Percentiles rank a stretch among this genome's conserved stretches.
phyloP scores from a whole-genome alignment of 345 rosid species.

The Eucalyptus viminalis region DNA sequence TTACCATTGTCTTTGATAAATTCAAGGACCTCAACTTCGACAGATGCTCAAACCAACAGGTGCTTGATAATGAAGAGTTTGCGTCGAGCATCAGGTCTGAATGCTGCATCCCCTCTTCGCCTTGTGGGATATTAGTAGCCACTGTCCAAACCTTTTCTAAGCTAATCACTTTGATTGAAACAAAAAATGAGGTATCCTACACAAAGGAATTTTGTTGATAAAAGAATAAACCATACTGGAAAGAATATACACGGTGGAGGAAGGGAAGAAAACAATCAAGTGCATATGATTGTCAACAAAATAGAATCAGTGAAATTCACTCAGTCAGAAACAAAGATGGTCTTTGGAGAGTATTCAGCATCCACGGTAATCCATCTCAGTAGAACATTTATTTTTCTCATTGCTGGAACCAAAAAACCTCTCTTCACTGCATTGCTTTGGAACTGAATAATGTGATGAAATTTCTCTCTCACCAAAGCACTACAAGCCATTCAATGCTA shows the following conservation, averaged over 20 bases:
- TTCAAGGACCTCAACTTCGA: slow-evolving; percentile 63
- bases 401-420: not conserved
- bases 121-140: slow-evolving; percentile 27
- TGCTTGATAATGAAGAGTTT: slow-evolving; percentile 64
- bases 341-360: not conserved
- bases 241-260: not conserved
- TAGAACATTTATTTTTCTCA: not conserved
- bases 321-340: not conserved
- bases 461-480: not conserved
- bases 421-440: not conserved
- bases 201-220: not conserved
- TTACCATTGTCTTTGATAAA: slow-evolving; percentile 56
- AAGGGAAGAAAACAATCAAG: not conserved
- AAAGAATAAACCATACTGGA: not conserved
- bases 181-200: not conserved
- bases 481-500: not conserved
- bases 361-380: not conserved
- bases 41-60: slow-evolving; percentile 33
- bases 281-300: not conserved
- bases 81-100: slow-evolving; percentile 63
- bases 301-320: not conserved
- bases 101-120: slow-evolving; percentile 66
- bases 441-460: not conserved
- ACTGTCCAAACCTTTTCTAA: not conserved
- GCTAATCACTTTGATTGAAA: not conserved